Conservation (phyloP, 2,329 filamentous ascomycete species). For the Botrytis medusae region DNA sequence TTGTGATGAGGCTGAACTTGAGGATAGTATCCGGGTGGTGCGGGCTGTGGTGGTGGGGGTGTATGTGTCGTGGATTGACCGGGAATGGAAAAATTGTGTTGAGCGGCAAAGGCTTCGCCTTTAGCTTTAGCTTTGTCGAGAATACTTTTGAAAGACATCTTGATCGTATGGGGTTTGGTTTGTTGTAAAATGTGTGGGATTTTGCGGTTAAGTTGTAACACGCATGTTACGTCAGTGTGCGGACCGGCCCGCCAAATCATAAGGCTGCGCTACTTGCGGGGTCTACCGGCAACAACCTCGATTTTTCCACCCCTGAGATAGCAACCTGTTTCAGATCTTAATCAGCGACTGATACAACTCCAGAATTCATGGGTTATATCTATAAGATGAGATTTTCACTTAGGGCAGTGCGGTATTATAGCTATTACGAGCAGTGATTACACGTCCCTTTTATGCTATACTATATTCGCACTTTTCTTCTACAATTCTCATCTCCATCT, state of each 20-base stretch:
- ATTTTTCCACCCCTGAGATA: background rate
- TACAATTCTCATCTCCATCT: background rate
- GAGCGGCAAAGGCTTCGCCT: constrained; percentile 28
- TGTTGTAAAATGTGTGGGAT: background rate
- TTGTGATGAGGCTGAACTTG: constrained; percentile 14
- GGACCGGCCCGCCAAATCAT: background rate
- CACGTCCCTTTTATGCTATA: background rate
- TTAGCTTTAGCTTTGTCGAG: constrained; percentile 33
- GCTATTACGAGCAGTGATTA: background rate
- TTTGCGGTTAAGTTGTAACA: background rate
- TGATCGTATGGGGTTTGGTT: background rate
- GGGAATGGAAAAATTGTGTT: constrained; percentile 24
- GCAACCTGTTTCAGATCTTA: background rate
- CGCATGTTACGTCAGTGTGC: background rate
- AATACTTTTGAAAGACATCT: constrained; percentile 31
- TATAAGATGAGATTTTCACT: background rate
- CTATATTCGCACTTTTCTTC: background rate
- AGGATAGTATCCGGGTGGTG: constrained; percentile 16
- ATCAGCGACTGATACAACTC: background rate
- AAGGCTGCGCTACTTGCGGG: background rate
- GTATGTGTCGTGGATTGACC: constrained; percentile 15
- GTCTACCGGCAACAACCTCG: background rate
- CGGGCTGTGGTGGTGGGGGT: constrained; percentile 12
- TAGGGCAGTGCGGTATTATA: background rate
- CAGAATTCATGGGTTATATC: background rate